These are phyloP conservation scores for Pseudocercospora pini-densiflorae DNA, from an alignment of 2,329 filamentous ascomycete species.

Conservation along the genomic window DNA sequence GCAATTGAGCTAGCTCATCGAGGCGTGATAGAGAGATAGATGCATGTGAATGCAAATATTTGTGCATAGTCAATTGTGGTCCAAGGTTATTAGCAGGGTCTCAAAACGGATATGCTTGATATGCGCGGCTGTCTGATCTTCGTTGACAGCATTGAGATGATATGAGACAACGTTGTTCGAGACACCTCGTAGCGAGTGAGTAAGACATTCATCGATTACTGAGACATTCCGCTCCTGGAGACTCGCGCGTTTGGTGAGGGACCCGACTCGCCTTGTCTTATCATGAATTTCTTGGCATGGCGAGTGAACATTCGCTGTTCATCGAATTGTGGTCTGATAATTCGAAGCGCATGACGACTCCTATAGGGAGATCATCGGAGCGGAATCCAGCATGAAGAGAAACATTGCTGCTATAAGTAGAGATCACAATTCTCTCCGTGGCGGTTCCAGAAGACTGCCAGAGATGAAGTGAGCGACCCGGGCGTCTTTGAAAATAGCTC, in stretches of 20 bases:
- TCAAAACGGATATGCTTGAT: no score
- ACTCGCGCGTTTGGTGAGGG: background rate
- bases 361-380: conserved; percentile 5
- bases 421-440: background rate
- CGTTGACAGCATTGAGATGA: background rate
- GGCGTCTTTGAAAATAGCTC: background rate
- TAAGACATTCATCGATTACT: background rate
- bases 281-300: background rate
- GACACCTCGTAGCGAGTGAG: background rate
- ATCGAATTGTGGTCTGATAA: background rate
- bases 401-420: background rate
- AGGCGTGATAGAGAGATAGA: background rate
- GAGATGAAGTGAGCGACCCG: background rate
- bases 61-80: no score
- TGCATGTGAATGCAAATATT: background rate
- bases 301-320: background rate
- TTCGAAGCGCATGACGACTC: background rate
- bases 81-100: no score
- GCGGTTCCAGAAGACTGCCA: conserved; percentile 1
- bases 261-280: no score
- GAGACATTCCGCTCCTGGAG: background rate
- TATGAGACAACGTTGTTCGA: background rate
- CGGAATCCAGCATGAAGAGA: background rate
- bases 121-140: background rate
- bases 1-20: background rate